Conservation (phyloP, 441 rosid species). For the Mallotus japonicus region DNA sequence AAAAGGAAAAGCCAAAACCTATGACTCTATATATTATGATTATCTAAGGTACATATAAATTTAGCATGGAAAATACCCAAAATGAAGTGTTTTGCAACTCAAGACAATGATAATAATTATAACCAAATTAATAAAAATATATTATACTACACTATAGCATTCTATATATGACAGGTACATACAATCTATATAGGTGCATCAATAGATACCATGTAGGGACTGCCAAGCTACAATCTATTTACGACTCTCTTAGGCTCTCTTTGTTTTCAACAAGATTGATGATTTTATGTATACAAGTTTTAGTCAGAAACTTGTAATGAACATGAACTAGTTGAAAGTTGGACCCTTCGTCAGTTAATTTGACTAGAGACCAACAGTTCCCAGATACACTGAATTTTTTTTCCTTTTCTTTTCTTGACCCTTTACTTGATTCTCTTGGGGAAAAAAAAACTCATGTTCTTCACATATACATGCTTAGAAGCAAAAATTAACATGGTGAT, state of each 20-base stretch:
- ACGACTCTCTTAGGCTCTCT: too few species aligned
- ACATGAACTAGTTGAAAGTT: constrained; percentile 22
- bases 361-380: constrained; percentile 30
- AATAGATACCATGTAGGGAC: constrained; percentile 29
- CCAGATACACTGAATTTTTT: constrained; percentile 17
- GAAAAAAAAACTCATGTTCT: constrained; percentile 12
- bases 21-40: background rate
- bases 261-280: too few species aligned
- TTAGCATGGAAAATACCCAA: constrained; percentile 15
- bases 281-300: constrained; percentile 1
- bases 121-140: constrained; percentile 12
- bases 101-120: background rate
- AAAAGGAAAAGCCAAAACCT: background rate
- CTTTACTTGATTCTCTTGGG: background rate
- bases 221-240: constrained; percentile 17
- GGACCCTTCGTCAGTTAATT: constrained; percentile 33
- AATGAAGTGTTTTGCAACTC: background rate
- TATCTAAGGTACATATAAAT: too few species aligned
- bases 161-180: too few species aligned
- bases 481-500: background rate
- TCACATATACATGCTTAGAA: constrained; percentile 15
- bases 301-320: constrained; percentile 31
- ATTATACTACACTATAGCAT: too few species aligned
- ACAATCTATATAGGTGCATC: constrained; percentile 22
- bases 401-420: background rate